These are phyloP conservation scores for Calycina marina DNA, from an alignment of 2,329 filamentous ascomycete species.

Conservation along the genomic window DNA sequence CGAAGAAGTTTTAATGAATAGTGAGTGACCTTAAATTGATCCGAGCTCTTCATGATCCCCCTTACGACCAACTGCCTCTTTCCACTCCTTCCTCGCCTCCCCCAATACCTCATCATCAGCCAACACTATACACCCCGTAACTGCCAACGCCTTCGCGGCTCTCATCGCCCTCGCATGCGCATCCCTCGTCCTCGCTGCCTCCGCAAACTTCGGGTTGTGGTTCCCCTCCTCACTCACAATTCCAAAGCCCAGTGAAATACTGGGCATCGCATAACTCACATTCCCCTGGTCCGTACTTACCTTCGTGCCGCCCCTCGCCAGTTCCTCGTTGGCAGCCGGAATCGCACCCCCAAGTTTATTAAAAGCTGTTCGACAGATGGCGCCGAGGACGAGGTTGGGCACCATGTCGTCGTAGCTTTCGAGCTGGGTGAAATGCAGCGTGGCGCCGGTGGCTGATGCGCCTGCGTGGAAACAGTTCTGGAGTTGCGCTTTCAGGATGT, in stretches of 20 bases:
- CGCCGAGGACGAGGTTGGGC: slow-evolving; percentile 34
- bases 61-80: no score
- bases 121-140: slow-evolving; percentile 33
- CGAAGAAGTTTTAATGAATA: no score
- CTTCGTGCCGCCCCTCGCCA: slow-evolving; percentile 28
- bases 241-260: slow-evolving; percentile 35
- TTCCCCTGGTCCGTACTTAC: slow-evolving; percentile 47
- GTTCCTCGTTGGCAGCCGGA: slow-evolving; percentile 26
- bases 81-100: slow-evolving; percentile 28
- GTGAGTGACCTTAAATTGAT: no score
- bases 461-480: background rate
- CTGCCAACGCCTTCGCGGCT: slow-evolving; percentile 23
- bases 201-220: slow-evolving; percentile 33
- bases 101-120: slow-evolving; percentile 27
- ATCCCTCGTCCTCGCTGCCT: slow-evolving; percentile 19
- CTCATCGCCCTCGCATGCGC: slow-evolving; percentile 13
- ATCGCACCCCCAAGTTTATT: slow-evolving; percentile 27
- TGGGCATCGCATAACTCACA: slow-evolving; percentile 41
- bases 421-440: slow-evolving; percentile 15
- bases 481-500: slow-evolving; percentile 28
- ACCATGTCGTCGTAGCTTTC: slow-evolving; percentile 34
- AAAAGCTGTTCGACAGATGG: slow-evolving; percentile 30
- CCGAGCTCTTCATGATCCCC: no score
- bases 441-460: background rate
- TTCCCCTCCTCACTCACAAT: slow-evolving; percentile 34